Evolutionary conservation across 805 yeast genomes (phyloP).

Genomic region (Pichia scutulata): DNA sequence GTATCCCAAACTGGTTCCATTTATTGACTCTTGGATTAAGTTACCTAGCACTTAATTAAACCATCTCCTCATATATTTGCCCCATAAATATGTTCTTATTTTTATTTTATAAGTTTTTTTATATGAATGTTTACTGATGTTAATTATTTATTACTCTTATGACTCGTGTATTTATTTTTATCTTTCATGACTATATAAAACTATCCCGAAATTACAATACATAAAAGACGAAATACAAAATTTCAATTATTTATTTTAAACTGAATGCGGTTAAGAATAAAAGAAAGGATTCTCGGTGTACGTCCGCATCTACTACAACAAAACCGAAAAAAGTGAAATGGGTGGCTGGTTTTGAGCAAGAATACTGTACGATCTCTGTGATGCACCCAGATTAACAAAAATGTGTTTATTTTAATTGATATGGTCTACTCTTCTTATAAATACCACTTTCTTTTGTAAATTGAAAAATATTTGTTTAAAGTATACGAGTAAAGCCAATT

Average conservation of each 20-base stretch:
- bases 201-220: too few relatives aligned
- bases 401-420: not conserved
- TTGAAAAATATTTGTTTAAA: not conserved
- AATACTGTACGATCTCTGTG: not conserved
- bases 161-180: not conserved
- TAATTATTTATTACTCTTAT: too few relatives aligned
- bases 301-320: not conserved
- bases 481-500: not conserved
- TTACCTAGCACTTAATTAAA: not conserved
- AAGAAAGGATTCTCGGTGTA: too few relatives aligned
- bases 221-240: too few relatives aligned
- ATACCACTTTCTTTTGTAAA: not conserved
- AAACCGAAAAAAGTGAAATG: not conserved
- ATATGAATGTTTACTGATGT: not conserved
- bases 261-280: not conserved
- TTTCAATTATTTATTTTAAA: too few relatives aligned
- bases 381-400: not conserved
- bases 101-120: not conserved
- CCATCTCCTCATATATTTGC: too few relatives aligned
- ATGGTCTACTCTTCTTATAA: not conserved
- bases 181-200: not conserved
- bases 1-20: not conserved
- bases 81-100: not conserved
- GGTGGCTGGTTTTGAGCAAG: slow-evolving; percentile 1
- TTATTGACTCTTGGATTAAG: not conserved